A percentile compares a stretch with the other conserved stretches of the same genome.
These are phyloP conservation scores for Solanum rostratum DNA, from an alignment of 257 asterid species.

Conservation along the genomic window DNA sequence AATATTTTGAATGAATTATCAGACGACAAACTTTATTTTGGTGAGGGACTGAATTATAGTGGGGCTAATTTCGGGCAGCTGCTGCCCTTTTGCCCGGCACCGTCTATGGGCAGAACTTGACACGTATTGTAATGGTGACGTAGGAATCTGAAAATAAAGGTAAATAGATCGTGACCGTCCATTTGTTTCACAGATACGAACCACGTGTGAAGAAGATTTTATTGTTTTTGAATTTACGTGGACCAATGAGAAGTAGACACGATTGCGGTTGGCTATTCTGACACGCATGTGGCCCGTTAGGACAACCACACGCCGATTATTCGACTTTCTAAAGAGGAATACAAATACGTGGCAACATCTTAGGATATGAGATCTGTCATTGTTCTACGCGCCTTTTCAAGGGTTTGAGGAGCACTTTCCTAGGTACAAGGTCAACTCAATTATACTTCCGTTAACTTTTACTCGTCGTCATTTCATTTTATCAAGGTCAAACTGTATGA, in stretches of 20 bases:
- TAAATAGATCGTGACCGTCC: slow-evolving; percentile 6
- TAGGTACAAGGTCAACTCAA: neutral
- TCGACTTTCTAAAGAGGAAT: slow-evolving; percentile 22
- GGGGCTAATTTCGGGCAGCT: slow-evolving; percentile 33
- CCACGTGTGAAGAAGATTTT: neutral
- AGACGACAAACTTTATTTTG: neutral
- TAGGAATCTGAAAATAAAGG: slow-evolving; percentile 22
- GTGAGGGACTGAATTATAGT: slow-evolving; percentile 10
- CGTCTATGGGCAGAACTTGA: slow-evolving; percentile 53
- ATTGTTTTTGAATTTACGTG: slow-evolving; percentile 23
- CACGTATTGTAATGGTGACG: slow-evolving; percentile 60
- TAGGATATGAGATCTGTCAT: slow-evolving; percentile 26
- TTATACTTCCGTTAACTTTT: too few species aligned
- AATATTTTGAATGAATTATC: too few species aligned
- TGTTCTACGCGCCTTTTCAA: slow-evolving; percentile 1
- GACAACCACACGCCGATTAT: slow-evolving; percentile 24
- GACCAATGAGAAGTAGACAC: slow-evolving; percentile 39
- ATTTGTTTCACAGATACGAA: neutral
- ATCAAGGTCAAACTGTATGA: too few species aligned
- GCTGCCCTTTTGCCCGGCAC: slow-evolving; percentile 57
- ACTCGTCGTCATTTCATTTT: too few species aligned
- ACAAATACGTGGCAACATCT: slow-evolving; percentile 60
- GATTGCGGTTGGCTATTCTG: slow-evolving; percentile 21
- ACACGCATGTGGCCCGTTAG: slow-evolving; percentile 57
- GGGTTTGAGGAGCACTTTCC: slow-evolving; percentile 6